phyloP scores from a whole-genome alignment of 176 grass and related monocot species.

The Olyra latifolia region DNA sequence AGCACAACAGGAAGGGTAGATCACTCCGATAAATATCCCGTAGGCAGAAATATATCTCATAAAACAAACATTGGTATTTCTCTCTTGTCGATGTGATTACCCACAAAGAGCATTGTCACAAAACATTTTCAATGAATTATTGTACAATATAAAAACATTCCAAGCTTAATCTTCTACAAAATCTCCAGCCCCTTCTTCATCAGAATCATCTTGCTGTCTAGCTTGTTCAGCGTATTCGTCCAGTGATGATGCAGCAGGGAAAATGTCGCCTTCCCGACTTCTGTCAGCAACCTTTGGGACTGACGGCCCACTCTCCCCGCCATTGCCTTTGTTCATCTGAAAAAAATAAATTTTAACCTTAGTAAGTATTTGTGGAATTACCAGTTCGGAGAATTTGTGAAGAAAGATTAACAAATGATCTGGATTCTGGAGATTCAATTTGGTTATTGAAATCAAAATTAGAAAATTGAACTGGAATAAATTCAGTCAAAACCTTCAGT shows the following conservation, averaged over 20 bases:
- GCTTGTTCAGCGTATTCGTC: slow-evolving; percentile 65
- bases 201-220: slow-evolving; percentile 46
- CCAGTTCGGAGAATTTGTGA: neutral
- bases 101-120: neutral
- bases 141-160: neutral
- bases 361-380: neutral
- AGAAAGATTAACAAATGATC: neutral
- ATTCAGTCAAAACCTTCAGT: neutral
- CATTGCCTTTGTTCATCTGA: slow-evolving; percentile 80
- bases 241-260: slow-evolving; percentile 53
- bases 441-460: neutral
- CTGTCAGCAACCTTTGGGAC: slow-evolving; percentile 74
- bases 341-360: slow-evolving; percentile 5
- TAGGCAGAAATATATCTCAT: neutral
- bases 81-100: neutral
- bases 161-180: slow-evolving; percentile 44
- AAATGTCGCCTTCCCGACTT: slow-evolving; percentile 73
- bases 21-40: neutral
- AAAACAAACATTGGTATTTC: neutral
- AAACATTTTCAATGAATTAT: neutral
- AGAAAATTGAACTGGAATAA: neutral
- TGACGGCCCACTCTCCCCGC: slow-evolving; percentile 31
- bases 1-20: neutral
- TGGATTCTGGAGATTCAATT: neutral
- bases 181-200: slow-evolving; percentile 36